These are phyloP conservation scores for Luvunga scandens DNA, from an alignment of 345 rosid species.

Conservation along the genomic window DNA sequence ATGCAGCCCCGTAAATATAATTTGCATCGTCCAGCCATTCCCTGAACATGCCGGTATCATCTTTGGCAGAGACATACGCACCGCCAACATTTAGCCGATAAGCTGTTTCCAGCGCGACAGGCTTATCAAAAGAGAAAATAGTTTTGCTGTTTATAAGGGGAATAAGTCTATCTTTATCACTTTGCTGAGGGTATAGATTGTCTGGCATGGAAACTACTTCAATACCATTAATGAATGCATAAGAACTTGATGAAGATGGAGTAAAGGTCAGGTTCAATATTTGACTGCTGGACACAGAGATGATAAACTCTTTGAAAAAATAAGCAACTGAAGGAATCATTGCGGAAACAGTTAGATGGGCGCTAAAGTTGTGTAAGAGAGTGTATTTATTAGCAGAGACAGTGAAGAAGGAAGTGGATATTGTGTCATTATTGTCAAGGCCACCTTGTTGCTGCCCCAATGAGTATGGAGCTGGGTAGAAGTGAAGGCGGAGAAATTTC, in stretches of 20 bases:
- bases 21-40: slow-evolving; percentile 16
- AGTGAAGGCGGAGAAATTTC: slow-evolving; percentile 34
- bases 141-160: not conserved
- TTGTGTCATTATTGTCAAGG: not conserved
- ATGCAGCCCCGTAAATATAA: not conserved
- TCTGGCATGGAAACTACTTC: slow-evolving; percentile 39
- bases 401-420: slow-evolving; percentile 16
- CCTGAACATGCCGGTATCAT: slow-evolving; percentile 30
- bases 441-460: no score
- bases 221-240: slow-evolving; percentile 40
- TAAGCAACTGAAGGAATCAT: not conserved
- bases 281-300: slow-evolving; percentile 9
- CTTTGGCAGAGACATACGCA: not conserved
- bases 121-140: not conserved
- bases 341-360: slow-evolving; percentile 14
- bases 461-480: slow-evolving; percentile 14
- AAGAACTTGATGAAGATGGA: slow-evolving; percentile 23
- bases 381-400: slow-evolving; percentile 23
- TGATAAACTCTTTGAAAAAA: slow-evolving; percentile 25
- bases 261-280: slow-evolving; percentile 20
- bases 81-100: slow-evolving; percentile 35
- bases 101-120: slow-evolving; percentile 19
- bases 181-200: slow-evolving; percentile 2
- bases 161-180: not conserved
- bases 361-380: slow-evolving; percentile 29